These are phyloP conservation scores for Trichoderma sp. DNA, from an alignment of 2,329 filamentous ascomycete species.

Conservation along the genomic window DNA sequence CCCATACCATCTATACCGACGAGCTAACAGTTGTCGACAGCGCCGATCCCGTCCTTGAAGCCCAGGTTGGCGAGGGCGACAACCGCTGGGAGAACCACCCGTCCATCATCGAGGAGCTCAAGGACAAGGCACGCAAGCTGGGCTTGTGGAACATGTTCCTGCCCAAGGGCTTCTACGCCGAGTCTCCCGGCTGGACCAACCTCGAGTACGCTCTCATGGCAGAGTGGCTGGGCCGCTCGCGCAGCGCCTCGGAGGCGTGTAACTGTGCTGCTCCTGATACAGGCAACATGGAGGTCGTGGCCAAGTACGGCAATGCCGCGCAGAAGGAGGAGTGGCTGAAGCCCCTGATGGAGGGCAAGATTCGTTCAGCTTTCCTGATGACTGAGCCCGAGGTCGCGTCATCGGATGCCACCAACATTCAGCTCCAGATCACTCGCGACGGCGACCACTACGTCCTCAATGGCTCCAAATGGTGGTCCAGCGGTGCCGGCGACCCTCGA, in stretches of 20 bases:
- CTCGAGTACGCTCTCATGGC: constrained; percentile 98
- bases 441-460: constrained; percentile 90
- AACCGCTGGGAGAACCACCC: constrained; percentile 80
- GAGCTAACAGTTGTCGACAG: constrained; percentile 35
- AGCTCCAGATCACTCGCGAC: constrained; percentile 76
- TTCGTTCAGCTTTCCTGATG: constrained; percentile 89
- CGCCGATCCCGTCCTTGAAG: constrained; percentile 75
- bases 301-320: constrained; percentile 81
- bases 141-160: constrained; percentile 99
- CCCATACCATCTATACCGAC: background rate
- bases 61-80: constrained; percentile 74
- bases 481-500: constrained; percentile 86
- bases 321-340: constrained; percentile 83
- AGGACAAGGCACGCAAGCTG: constrained; percentile 74
- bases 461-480: constrained; percentile 99
- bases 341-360: constrained; percentile 78
- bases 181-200: constrained; percentile 92
- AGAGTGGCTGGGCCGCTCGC: constrained; percentile 86
- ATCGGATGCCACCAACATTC: constrained; percentile 89
- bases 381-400: constrained; percentile 87
- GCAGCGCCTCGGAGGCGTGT: constrained; percentile 77
- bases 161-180: constrained; percentile 89
- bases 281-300: constrained; percentile 92
- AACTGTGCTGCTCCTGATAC: constrained; percentile 92
- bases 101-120: constrained; percentile 80